Base-by-base conservation (phyloP, 2,329 filamentous ascomycete genomes). In the Venturia oleaginea region DNA sequence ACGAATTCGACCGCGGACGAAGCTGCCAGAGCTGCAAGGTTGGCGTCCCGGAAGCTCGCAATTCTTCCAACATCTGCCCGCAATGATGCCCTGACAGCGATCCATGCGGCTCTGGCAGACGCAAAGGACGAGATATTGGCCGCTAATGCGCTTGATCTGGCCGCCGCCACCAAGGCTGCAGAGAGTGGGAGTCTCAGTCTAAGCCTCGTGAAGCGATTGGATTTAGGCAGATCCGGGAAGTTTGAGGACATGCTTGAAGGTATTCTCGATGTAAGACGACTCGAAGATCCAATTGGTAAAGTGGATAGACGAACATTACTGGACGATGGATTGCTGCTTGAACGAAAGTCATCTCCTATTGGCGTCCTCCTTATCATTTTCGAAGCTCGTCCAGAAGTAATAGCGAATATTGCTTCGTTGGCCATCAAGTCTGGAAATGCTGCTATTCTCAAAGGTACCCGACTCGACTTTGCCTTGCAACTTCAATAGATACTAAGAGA, bases 291-390 rank as follows among this genome's bases (percentile, higher is more conserved):
- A 69, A 90, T 97, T 71, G 93, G 93, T 71, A 89, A 88, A 73
- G 82, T 94, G 63, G 92, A 91, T 48, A 80, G 96, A 71, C 86
- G 89, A 67, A 97, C 92, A 55, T 84, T 87, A 65, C 83, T 99
- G 13, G 94, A 97, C 75, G 89, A 97, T 69, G 89, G 87, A 63
- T 83, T 99, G 63, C 83, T 88, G 62, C 83, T 99, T 66, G 91
- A 96, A 73, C 87, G 92, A 67, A 89, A 96, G 59, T 92, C 91
- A 48, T 96, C 91, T 74, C 94, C 94, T 6, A 97, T 99, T 70
- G 94, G 94, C 66, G 92, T 97, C n/a, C 84, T 99, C 51, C 84
- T 99, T 69, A 94, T 99, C 77, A 97, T 99, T 72, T 99, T 99
- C 73, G 94, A 99, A 78, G 94, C 94, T 42, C 89, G 94, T 8